Conservation (phyloP, 805 yeast species). For the Wickerhamomyces strasburgensis region DNA sequence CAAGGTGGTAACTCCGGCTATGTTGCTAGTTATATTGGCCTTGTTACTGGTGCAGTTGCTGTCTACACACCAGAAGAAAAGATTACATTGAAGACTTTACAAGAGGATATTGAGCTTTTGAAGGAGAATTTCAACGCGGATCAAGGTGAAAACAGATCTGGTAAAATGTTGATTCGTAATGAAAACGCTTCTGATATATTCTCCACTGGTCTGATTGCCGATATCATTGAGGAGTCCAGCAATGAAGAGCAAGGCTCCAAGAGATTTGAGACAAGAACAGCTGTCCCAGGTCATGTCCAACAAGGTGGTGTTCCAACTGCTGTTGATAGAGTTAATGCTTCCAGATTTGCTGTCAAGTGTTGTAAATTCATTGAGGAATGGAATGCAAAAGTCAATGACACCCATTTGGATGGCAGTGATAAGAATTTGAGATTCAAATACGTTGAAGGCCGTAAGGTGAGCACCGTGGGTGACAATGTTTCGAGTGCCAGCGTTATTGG, state of each 20-base stretch:
- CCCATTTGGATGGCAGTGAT: slow-evolving; percentile 30
- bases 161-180: slow-evolving; percentile 79
- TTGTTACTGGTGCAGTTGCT: slow-evolving; percentile 88
- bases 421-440: slow-evolving; percentile 49
- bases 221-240: slow-evolving; percentile 77
- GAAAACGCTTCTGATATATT: slow-evolving; percentile 79
- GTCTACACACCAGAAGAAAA: slow-evolving; percentile 88
- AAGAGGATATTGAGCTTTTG: slow-evolving; percentile 69
- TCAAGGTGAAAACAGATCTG: slow-evolving; percentile 75
- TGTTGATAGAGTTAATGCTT: slow-evolving; percentile 85
- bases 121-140: slow-evolving; percentile 66
- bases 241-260: slow-evolving; percentile 31
- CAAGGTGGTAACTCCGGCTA: slow-evolving; percentile 98
- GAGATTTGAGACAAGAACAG: slow-evolving; percentile 85
- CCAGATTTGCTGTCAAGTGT: slow-evolving; percentile 85
- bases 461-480: slow-evolving; percentile 37
- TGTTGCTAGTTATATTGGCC: slow-evolving; percentile 79
- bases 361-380: slow-evolving; percentile 79
- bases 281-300: slow-evolving; percentile 97
- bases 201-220: slow-evolving; percentile 76
- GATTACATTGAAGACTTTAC: slow-evolving; percentile 59
- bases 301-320: slow-evolving; percentile 96
- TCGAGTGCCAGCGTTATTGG: slow-evolving; percentile 55
- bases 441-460: slow-evolving; percentile 42
- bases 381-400: slow-evolving; percentile 32